Conservation (phyloP, 164 flowering plant species). For the Tetracentron sinense region DNA sequence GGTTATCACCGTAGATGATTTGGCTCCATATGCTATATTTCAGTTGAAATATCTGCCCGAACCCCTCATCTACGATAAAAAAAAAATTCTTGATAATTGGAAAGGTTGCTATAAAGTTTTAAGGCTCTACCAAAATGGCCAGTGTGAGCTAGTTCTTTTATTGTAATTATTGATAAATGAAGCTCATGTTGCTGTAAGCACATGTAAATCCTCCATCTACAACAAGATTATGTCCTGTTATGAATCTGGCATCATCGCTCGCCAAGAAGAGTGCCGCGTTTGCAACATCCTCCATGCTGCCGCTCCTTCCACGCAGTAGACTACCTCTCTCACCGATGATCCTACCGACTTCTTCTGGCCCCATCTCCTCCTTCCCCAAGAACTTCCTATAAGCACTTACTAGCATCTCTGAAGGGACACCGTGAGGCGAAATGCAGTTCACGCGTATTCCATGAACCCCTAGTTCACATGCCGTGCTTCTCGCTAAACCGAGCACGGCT, state of each 20-base stretch:
- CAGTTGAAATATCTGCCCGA: too few species aligned
- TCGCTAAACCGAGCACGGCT: conserved; percentile 61
- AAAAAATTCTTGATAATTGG: too few species aligned
- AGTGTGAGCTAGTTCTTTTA: too few species aligned
- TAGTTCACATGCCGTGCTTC: conserved; percentile 65
- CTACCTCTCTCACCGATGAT: conserved; percentile 47
- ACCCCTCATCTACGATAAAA: too few species aligned
- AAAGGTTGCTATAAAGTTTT: too few species aligned
- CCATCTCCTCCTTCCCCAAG: conserved; percentile 31
- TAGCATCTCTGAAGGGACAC: conserved; percentile 78
- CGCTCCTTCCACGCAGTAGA: conserved; percentile 51
- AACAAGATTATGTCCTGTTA: conserved; percentile 75
- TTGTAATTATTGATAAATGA: conserved; percentile 46
- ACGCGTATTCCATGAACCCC: conserved; percentile 76
- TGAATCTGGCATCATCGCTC: conserved; percentile 60
- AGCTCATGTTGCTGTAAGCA: conserved; percentile 32
- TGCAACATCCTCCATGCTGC: conserved; percentile 53
- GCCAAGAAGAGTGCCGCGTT: conserved; percentile 66
- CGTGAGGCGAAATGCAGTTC: conserved; percentile 85
- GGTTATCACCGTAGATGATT: too few species aligned
- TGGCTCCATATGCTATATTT: too few species aligned
- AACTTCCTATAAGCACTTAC: conserved; percentile 31
- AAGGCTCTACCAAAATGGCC: too few species aligned
- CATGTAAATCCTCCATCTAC: conserved; percentile 82
- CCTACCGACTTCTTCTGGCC: conserved; percentile 38